Base-by-base conservation (phyloP, 306 rosid genomes). In the Boehmeria nivea region DNA sequence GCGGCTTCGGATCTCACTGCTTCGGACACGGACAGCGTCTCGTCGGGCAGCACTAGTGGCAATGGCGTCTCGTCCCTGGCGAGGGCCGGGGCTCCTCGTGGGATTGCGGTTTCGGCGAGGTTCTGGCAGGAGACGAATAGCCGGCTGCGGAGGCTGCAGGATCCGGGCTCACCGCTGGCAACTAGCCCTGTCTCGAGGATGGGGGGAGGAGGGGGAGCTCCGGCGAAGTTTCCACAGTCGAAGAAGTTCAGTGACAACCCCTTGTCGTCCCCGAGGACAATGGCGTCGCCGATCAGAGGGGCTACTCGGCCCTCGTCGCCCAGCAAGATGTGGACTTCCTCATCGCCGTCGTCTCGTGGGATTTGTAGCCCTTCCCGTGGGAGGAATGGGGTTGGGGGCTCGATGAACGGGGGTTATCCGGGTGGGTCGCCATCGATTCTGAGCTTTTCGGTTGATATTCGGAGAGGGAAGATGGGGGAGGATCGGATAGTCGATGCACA, bases 111-210 rank as follows among this genome's bases (percentile, higher is more conserved):
- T 15, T 93, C 99, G 16, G 93, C 99, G 0, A 81, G 78, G 80
- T 93, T 88, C 73, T 93, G 99, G 99, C 99, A 93, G 75, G 99
- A 93, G 51, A 93, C 99, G 0, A 93, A 93, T 61, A 88, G 88
- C 76, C 73, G 96, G 37, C 38, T 93, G 37, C 74, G 99, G 60
- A 81, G 99, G 8, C 65, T 93, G 73, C 99, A 85, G 72, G 99
- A 88, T 46, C 96, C 96, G 4, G 85, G 99, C 34, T 88, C 95
- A 0, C 99, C 95, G 0, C 53, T 83, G 57, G 79, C 95, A 7
- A 71, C 81, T 21, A 93, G 84, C 56, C 84, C 95, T 13, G 75
- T 67, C 50, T 81, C 95, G 0, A 82, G 91, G 63, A 54, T 53
- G 55, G 34, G 8, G 9, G 36, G 36, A 31, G 17, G 69, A 19